These are phyloP conservation scores for Plasmodium vivax DNA, from an alignment of 169 alveolate genomes.

Conservation along the genomic window DNA sequence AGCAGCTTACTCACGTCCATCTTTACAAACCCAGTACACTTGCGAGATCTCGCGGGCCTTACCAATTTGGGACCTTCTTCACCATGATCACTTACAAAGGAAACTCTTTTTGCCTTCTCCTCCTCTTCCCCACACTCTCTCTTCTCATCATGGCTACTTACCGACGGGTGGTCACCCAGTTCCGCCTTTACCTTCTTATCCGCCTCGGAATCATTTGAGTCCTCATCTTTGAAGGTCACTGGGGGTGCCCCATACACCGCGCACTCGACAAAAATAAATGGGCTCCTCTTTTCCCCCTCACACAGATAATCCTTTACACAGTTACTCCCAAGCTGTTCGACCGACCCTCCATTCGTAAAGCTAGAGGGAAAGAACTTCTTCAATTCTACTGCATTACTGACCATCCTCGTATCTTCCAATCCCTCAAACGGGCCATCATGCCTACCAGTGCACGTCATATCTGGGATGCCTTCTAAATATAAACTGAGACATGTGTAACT, in stretches of 20 bases:
- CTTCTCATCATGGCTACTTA: neutral
- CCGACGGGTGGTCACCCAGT: neutral
- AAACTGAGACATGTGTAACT: neutral
- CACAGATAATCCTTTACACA: neutral
- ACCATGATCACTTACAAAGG: conserved; percentile 4
- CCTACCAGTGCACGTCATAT: neutral
- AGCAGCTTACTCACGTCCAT: conserved; percentile 49
- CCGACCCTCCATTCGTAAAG: neutral
- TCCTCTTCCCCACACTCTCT: neutral
- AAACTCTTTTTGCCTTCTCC: neutral
- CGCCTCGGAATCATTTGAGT: neutral
- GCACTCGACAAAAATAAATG: neutral
- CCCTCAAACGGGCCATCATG: neutral
- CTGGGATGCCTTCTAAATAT: neutral
- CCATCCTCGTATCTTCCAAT: no score
- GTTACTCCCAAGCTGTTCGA: neutral
- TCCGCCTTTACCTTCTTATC: neutral
- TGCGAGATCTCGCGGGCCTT: conserved; percentile 22
- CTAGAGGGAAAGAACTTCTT: neutral
- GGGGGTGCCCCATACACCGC: conserved; percentile 52
- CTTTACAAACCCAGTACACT: conserved; percentile 53
- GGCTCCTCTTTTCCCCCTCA: neutral
- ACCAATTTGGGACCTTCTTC: neutral
- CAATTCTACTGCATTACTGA: neutral
- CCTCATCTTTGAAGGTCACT: conserved; percentile 47